phyloP scores from a whole-genome alignment of 768 basidiomycete species.

The Xanthoconium stramineum region DNA sequence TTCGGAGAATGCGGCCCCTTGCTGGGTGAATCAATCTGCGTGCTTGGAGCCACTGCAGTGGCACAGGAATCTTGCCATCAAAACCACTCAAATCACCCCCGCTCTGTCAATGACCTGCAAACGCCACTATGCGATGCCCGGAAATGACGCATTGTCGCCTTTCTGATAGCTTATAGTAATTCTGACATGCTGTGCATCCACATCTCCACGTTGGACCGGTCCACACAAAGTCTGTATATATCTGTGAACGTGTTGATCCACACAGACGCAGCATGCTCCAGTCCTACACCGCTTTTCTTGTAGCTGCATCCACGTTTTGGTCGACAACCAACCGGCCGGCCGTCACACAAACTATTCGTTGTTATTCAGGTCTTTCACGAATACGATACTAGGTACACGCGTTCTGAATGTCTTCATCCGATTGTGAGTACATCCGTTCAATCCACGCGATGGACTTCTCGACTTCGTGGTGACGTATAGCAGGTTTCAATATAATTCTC shows the following conservation, averaged over 20 bases:
- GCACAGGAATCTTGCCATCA: not conserved
- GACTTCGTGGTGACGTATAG: not conserved
- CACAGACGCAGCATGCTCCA: not conserved
- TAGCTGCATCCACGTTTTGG: not conserved
- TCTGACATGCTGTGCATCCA: constrained; percentile 16
- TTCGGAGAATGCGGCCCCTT: not conserved
- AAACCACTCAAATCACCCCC: not conserved
- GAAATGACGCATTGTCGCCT: constrained; percentile 9
- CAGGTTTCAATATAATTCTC: constrained; percentile 27
- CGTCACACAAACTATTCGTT: not conserved
- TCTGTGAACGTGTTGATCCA: not conserved
- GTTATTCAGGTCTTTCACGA: constrained; percentile 6
- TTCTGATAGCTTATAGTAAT: not conserved
- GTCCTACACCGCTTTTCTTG: constrained; percentile 5
- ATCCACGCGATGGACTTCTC: not conserved
- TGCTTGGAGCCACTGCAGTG: not conserved
- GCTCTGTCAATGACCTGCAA: not conserved
- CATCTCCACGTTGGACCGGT: constrained; percentile 10
- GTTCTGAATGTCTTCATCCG: constrained; percentile 17
- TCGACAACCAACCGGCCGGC: constrained; percentile 1
- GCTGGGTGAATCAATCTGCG: constrained; percentile 2
- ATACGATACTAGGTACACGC: not conserved
- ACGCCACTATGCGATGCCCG: constrained; percentile 5
- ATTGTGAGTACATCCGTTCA: constrained; percentile 11
- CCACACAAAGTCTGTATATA: constrained; percentile 6